Percentiles rank a stretch among this genome's conserved stretches.
Evolutionary conservation across 495 filamentous ascomycete genomes (phyloP).

Genomic region (Aspergillus incahuasiensis): DNA sequence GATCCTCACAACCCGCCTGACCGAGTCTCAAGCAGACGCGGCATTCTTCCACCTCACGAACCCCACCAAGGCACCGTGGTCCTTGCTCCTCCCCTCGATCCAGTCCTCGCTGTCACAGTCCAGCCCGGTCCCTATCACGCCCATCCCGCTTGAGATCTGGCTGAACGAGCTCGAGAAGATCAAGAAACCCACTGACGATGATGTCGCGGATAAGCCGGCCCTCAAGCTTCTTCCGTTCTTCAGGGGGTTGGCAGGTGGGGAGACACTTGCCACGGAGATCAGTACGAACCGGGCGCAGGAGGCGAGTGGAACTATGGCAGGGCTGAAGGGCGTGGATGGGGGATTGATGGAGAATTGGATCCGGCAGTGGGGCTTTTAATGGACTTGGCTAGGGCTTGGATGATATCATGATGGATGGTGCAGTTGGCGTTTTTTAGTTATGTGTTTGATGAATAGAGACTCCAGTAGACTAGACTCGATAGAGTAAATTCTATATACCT

Average conservation of each 20-base stretch:
- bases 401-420: too few species aligned
- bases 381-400: not conserved
- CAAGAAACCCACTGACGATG: not conserved
- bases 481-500: too few species aligned
- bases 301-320: slow-evolving; percentile 16
- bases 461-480: too few species aligned
- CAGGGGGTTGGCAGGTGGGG: not conserved
- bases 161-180: not conserved
- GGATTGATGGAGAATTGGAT: slow-evolving; percentile 24
- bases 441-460: too few species aligned
- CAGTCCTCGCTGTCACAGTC: not conserved
- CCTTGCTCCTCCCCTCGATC: not conserved
- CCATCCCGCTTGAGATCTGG: not conserved
- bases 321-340: slow-evolving; percentile 16
- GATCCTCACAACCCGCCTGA: not conserved
- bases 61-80: not conserved
- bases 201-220: not conserved
- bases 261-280: not conserved
- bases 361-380: slow-evolving; percentile 19
- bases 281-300: slow-evolving; percentile 13
- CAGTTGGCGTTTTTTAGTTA: too few species aligned
- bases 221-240: not conserved
- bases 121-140: not conserved
- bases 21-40: not conserved
- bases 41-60: not conserved